Percentiles rank a stretch among this genome's conserved stretches.
phyloP scores from a whole-genome alignment of 495 filamentous ascomycete species.

The Penicillium taxi region DNA sequence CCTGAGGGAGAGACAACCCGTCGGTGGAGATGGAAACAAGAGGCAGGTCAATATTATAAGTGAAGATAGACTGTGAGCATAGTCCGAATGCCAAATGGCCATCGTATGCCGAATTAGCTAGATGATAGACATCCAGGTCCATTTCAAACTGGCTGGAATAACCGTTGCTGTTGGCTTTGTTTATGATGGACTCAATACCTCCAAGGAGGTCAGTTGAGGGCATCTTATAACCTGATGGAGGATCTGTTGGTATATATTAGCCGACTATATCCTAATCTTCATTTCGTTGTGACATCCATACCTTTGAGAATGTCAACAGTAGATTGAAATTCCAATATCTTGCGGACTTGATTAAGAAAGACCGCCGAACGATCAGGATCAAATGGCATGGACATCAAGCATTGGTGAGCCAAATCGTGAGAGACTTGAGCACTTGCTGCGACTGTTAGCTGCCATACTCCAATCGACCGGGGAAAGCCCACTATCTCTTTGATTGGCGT shows the following conservation, averaged over 20 bases:
- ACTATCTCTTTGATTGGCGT: slow-evolving; percentile 15
- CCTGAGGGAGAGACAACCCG: slow-evolving; percentile 26
- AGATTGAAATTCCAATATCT: slow-evolving; percentile 50
- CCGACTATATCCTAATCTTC: neutral
- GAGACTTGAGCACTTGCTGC: slow-evolving; percentile 13
- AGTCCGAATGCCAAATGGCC: slow-evolving; percentile 34
- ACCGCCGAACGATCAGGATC: slow-evolving; percentile 40
- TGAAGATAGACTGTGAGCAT: slow-evolving; percentile 25
- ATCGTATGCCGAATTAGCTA: slow-evolving; percentile 41
- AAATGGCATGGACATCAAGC: slow-evolving; percentile 51
- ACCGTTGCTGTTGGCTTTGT: slow-evolving; percentile 24
- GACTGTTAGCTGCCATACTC: slow-evolving; percentile 9
- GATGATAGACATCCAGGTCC: slow-evolving; percentile 33
- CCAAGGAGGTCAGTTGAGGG: slow-evolving; percentile 43
- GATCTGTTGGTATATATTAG: slow-evolving; percentile 20
- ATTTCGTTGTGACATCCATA: neutral
- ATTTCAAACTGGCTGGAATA: slow-evolving; percentile 47
- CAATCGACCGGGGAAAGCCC: neutral
- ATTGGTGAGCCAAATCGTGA: slow-evolving; percentile 36
- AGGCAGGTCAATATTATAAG: slow-evolving; percentile 13
- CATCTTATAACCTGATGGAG: slow-evolving; percentile 48
- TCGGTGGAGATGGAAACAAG: slow-evolving; percentile 32
- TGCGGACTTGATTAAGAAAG: slow-evolving; percentile 48
- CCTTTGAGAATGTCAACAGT: slow-evolving; percentile 46
- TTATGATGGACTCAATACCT: slow-evolving; percentile 35